Conservation (phyloP, 2,329 filamentous ascomycete genomes). For the Sporothrix protearum region DNA sequence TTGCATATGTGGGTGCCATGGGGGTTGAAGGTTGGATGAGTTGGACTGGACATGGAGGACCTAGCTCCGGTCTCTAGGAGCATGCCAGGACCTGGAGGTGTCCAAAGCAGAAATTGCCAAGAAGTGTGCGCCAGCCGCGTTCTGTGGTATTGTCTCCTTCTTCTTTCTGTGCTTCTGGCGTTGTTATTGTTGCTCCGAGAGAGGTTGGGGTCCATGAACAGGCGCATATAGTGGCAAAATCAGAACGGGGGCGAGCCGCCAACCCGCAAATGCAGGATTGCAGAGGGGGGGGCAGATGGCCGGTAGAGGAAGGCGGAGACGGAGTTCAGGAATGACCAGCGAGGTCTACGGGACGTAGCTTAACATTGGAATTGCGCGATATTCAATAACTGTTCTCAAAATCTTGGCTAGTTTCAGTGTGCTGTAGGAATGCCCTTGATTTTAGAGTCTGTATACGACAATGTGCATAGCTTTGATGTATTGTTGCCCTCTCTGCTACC, state of each 20-base stretch:
- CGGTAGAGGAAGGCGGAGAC: background rate
- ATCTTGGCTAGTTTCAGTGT: background rate
- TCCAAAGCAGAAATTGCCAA: background rate
- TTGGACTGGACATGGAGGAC: background rate
- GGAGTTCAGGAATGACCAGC: background rate
- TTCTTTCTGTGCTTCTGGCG: background rate
- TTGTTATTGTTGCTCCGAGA: background rate
- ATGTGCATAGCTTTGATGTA: background rate
- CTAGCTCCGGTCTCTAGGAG: background rate
- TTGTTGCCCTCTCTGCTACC: background rate
- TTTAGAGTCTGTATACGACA: background rate
- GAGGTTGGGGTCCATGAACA: constrained; percentile 2
- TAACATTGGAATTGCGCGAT: background rate
- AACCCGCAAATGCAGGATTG: background rate
- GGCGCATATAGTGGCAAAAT: background rate
- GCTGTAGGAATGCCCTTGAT: background rate
- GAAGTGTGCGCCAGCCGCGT: background rate
- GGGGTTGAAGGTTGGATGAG: background rate
- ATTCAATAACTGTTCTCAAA: background rate
- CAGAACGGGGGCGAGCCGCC: background rate
- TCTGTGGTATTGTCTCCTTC: background rate
- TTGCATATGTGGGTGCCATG: background rate
- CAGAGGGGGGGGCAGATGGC: background rate
- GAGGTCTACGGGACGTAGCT: background rate
- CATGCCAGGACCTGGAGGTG: background rate